Percentiles rank a stretch among this genome's conserved stretches.
These are phyloP conservation scores for Entomortierella parvispora DNA, from an alignment of 192 early-diverging fungal genomes.

Conservation along the genomic window DNA sequence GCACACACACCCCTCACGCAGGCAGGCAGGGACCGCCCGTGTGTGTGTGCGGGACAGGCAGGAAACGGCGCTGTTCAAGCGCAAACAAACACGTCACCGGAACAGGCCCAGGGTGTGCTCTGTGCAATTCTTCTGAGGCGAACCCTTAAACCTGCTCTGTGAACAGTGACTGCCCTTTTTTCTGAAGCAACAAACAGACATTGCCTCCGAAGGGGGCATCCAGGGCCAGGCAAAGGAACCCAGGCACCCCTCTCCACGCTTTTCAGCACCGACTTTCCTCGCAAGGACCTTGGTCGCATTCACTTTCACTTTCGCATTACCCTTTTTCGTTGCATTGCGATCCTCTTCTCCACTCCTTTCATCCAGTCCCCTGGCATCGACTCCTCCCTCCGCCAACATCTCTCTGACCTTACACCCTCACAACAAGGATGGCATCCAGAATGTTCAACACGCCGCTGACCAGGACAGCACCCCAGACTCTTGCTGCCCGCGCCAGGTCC, in stretches of 20 bases:
- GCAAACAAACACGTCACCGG: constrained; percentile 4
- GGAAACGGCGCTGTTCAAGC: too few relatives aligned
- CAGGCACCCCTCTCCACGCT: neutral
- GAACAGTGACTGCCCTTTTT: too few relatives aligned
- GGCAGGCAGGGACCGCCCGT: too few relatives aligned
- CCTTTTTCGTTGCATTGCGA: too few relatives aligned
- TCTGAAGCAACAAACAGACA: too few relatives aligned
- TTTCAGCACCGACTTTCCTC: neutral
- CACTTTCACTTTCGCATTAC: too few relatives aligned
- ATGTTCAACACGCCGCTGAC: constrained; percentile 17
- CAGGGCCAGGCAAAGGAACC: constrained; percentile 8
- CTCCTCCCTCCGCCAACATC: constrained; percentile 2
- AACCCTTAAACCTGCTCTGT: too few relatives aligned
- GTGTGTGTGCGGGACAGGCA: too few relatives aligned
- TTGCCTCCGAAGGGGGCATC: too few relatives aligned
- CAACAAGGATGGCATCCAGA: constrained; percentile 36
- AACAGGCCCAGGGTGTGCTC: too few relatives aligned
- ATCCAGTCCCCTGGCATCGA: too few relatives aligned
- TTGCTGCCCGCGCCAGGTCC: constrained; percentile 31
- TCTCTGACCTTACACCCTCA: neutral
- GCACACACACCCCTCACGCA: neutral
- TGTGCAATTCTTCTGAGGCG: too few relatives aligned
- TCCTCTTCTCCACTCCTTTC: neutral
- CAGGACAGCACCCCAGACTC: constrained; percentile 29
- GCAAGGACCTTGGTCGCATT: neutral